These are phyloP conservation scores for Salvia hispanica DNA, from an alignment of 257 asterid species.

Conservation along the genomic window DNA sequence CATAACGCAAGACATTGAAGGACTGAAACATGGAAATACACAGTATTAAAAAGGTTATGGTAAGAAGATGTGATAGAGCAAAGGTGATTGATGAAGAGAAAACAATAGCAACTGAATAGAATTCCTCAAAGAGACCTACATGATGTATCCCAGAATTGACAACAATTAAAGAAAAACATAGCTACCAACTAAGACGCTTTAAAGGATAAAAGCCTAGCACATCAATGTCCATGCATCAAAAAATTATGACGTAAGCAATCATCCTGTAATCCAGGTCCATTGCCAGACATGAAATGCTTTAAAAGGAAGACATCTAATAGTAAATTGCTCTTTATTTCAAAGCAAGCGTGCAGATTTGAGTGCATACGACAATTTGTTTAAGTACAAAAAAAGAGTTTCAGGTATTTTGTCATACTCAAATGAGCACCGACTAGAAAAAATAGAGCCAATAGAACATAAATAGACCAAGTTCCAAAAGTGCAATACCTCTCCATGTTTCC, in stretches of 20 bases:
- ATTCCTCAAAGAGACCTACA: too few relatives aligned
- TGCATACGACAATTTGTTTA: constrained; percentile 6
- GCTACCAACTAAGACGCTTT: too few relatives aligned
- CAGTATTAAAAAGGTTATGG: constrained; percentile 25
- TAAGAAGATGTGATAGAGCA: constrained; percentile 23
- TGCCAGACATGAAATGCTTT: constrained; percentile 22
- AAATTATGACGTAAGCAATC: constrained; percentile 10
- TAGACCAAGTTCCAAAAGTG: background rate
- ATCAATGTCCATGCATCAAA: background rate
- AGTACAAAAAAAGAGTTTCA: background rate
- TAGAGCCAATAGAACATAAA: constrained; percentile 8
- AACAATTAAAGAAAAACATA: too few relatives aligned
- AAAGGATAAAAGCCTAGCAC: too few relatives aligned
- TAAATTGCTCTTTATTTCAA: constrained; percentile 5
- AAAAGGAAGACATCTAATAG: constrained; percentile 12
- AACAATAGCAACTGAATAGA: too few relatives aligned
- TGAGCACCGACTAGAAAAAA: background rate
- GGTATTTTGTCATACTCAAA: constrained; percentile 8
- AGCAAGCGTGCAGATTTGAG: background rate
- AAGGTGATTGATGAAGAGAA: background rate
- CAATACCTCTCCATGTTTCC: constrained; percentile 79
- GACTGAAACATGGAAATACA: constrained; percentile 57
- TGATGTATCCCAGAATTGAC: too few relatives aligned
- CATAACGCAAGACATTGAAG: constrained; percentile 84
- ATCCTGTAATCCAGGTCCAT: background rate